Evolutionary conservation across 176 grass and related monocot genomes (phyloP).

Genomic region (Stipa capillata): DNA sequence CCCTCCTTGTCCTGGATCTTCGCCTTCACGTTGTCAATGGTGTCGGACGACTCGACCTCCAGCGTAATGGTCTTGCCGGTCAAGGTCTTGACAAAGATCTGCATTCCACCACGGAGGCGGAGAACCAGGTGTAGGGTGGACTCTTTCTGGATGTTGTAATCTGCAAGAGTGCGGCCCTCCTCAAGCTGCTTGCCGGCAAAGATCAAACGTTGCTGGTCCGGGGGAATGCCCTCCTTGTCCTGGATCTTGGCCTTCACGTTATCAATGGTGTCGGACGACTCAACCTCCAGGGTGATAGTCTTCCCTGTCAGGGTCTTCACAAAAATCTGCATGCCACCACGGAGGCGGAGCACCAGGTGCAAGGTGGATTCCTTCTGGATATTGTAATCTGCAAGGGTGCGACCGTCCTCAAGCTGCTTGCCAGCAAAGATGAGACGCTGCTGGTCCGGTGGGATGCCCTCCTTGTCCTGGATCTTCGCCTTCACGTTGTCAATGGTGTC

Average conservation of each 20-base stretch:
- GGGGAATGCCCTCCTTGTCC: slow-evolving; percentile 63
- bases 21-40: slow-evolving; percentile 60
- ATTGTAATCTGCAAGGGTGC: slow-evolving; percentile 59
- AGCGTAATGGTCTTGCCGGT: slow-evolving; percentile 70
- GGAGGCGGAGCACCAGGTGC: slow-evolving; percentile 29
- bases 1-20: slow-evolving; percentile 94
- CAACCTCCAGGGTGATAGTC: slow-evolving; percentile 61
- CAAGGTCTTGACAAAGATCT: slow-evolving; percentile 73
- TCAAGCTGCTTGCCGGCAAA: slow-evolving; percentile 55
- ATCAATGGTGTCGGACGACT: not conserved
- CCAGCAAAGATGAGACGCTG: slow-evolving; percentile 32
- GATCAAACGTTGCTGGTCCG: slow-evolving; percentile 55
- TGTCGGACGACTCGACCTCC: slow-evolving; percentile 42
- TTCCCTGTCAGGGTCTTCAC: slow-evolving; percentile 60
- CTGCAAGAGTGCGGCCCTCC: slow-evolving; percentile 62
- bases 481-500: slow-evolving; percentile 52
- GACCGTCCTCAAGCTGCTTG: slow-evolving; percentile 46
- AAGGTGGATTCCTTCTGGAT: slow-evolving; percentile 70
- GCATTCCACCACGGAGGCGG: no score
- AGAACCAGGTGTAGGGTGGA: no score
- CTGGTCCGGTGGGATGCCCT: slow-evolving; percentile 41
- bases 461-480: slow-evolving; percentile 58
- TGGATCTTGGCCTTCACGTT: slow-evolving; percentile 56
- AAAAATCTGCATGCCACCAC: slow-evolving; percentile 54
- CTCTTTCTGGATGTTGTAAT: no score